phyloP scores from a whole-genome alignment of 2,329 filamentous ascomycete genomes.

The Fusarium sacchari region DNA sequence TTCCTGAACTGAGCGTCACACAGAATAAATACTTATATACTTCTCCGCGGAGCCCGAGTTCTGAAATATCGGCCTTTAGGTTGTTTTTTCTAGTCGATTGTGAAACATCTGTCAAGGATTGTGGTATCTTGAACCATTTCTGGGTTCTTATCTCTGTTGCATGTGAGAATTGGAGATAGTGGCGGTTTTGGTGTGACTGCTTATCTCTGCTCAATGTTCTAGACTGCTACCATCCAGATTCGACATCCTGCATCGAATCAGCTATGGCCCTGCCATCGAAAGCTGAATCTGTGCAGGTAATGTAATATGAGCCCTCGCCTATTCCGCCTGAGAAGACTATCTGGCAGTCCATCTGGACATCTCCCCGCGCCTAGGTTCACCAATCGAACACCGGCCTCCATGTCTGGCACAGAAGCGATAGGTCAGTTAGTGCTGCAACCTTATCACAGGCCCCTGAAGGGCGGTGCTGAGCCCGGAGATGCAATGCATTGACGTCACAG shows the following conservation, averaged over 20 bases:
- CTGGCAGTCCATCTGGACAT: accelerated
- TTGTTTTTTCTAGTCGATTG: accelerated
- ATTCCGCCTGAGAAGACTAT: not conserved
- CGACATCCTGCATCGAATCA: accelerated
- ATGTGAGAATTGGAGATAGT: not conserved
- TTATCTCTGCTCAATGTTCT: not conserved
- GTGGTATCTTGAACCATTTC: accelerated
- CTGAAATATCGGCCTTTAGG: accelerated
- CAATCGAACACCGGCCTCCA: not conserved
- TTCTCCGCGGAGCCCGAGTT: not conserved
- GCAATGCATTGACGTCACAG: not conserved
- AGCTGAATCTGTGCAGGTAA: accelerated
- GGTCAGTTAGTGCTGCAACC: not conserved
- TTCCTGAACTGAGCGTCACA: not conserved
- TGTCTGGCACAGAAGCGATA: not conserved
- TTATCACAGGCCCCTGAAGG: not conserved
- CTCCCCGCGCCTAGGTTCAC: not conserved
- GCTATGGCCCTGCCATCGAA: accelerated
- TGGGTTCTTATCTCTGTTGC: not conserved
- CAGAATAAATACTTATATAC: not conserved
- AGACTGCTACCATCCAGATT: not conserved
- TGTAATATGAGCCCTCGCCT: not conserved
- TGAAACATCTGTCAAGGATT: no score
- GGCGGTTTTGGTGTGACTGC: not conserved
- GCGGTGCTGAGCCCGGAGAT: not conserved